phyloP scores from a whole-genome alignment of 768 basidiomycete genomes.

The Boletellus emodensis region DNA sequence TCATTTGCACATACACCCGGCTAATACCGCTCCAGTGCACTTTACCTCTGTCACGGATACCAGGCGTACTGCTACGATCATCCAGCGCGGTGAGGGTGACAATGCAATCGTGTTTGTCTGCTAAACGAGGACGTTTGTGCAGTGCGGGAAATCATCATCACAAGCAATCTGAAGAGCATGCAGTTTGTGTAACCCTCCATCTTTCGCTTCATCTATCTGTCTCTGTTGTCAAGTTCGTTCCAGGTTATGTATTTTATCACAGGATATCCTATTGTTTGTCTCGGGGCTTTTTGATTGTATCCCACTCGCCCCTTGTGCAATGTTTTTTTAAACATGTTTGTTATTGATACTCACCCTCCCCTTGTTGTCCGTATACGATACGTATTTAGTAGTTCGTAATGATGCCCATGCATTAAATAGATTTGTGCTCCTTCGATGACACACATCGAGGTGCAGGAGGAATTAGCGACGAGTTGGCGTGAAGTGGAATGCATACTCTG shows the following conservation, averaged over 20 bases:
- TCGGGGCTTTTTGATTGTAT: slow-evolving; percentile 14
- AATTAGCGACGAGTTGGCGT: not conserved
- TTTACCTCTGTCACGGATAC: slow-evolving; percentile 82
- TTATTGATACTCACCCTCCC: not conserved
- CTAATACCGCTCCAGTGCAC: slow-evolving; percentile 50
- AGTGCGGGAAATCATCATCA: slow-evolving; percentile 73
- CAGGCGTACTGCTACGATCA: slow-evolving; percentile 66
- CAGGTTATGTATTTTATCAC: slow-evolving; percentile 15
- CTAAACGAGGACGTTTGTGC: slow-evolving; percentile 4
- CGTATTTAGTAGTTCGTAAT: slow-evolving; percentile 21
- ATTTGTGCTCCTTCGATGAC: not conserved
- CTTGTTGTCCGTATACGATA: slow-evolving; percentile 20
- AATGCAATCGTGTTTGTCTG: not conserved
- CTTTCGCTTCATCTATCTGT: slow-evolving; percentile 1
- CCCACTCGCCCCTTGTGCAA: slow-evolving; percentile 10
- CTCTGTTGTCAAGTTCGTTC: slow-evolving; percentile 8
- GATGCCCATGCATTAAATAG: slow-evolving; percentile 3
- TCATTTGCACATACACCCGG: not conserved
- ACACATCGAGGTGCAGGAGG: not conserved
- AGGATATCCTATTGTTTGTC: slow-evolving; percentile 14
- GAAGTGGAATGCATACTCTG: slow-evolving; percentile 14
- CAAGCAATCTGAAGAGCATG: slow-evolving; percentile 58
- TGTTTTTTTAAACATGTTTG: slow-evolving; percentile 11
- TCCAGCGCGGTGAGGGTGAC: slow-evolving; percentile 56
- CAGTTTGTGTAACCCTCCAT: slow-evolving; percentile 28